Evolutionary conservation across 2,329 filamentous ascomycete species (phyloP), one percentile per base, ranked within the genome.

Genomic region (Aspergillus sp.): DNA sequence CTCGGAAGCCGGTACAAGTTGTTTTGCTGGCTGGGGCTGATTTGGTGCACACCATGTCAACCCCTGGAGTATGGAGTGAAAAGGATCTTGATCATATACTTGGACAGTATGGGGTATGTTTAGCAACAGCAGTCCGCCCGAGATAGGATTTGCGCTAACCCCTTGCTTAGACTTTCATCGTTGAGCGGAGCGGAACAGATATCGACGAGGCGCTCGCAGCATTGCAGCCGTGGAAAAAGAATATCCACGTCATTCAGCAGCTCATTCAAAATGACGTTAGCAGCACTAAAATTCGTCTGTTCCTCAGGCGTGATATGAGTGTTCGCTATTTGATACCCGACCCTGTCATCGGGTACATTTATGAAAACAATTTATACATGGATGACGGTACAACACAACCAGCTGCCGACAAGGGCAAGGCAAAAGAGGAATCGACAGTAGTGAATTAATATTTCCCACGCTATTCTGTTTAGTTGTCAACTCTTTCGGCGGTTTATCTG

Each of bases 61-160:
- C 71, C 11, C 78, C 76, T 4, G 87, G 86, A 3, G 85, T 97
- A 1, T 98, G 93, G 93, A 89, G 88, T 50, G 82, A 86, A 47
- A 84, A 88, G 61, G 93, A 97, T 82, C 79, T 97, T 55, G 89
- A 95, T 66, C 90, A 96, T 66, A 97, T 97, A 58, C 80, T 97
- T 18, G 87, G 90, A 48, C 84, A 88, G 70, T 96, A 89, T 69
- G 91, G 91, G 43, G 75, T 77, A 70, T 51, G 74, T 72, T 30
- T n/a, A 18, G 6, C 7, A 12, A 6, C 3, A 18, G n/a, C 32
- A 9, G 11, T 34, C 18, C 0, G 39, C 2, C 5, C 32, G 18
- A 18, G 7, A 2, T 50, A 38, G 22, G 22, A 45, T 5, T 9
- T n/a, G 20, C 9, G 20, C 41, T 54, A 43, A 53, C 22, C 57